These are phyloP conservation scores for Stachybotrys chartarum DNA, from an alignment of 2,329 filamentous ascomycete genomes.

Conservation along the genomic window DNA sequence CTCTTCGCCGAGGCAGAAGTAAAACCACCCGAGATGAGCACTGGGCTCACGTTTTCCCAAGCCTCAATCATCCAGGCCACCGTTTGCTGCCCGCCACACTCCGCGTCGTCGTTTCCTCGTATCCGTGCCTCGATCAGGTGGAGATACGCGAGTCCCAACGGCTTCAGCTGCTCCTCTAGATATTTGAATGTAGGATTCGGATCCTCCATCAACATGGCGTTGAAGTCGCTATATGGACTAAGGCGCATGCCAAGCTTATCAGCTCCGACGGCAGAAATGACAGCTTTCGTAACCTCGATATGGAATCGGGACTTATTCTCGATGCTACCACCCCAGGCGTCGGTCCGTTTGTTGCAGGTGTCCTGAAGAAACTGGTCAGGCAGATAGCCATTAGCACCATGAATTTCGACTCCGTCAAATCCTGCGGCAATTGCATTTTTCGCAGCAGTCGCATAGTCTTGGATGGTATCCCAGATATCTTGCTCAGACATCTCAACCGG, in stretches of 20 bases:
- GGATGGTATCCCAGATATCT: background rate
- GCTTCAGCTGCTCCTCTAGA: slow-evolving; percentile 25
- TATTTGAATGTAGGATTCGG: slow-evolving; percentile 54
- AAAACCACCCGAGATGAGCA: background rate
- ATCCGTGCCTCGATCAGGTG: background rate
- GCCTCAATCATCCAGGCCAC: background rate
- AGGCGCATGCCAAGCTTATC: slow-evolving; percentile 47
- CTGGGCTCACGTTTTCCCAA: background rate
- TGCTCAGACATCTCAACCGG: background rate
- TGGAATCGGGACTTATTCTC: slow-evolving; percentile 40
- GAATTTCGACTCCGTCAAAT: slow-evolving; percentile 59
- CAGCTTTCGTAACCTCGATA: background rate
- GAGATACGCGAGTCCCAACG: background rate
- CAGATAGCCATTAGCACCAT: slow-evolving; percentile 50
- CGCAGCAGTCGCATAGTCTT: background rate
- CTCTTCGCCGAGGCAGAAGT: background rate
- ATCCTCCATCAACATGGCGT: slow-evolving; percentile 53
- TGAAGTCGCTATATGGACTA: slow-evolving; percentile 49
- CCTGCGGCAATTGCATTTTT: slow-evolving; percentile 50
- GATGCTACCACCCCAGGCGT: slow-evolving; percentile 41
- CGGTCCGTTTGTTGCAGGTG: slow-evolving; percentile 37
- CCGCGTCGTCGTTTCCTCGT: background rate
- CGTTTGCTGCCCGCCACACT: background rate
- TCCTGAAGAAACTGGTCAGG: slow-evolving; percentile 36
- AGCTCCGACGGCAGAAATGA: slow-evolving; percentile 34